phyloP scores from a whole-genome alignment of 345 rosid species.

The Citrus reticulata region DNA sequence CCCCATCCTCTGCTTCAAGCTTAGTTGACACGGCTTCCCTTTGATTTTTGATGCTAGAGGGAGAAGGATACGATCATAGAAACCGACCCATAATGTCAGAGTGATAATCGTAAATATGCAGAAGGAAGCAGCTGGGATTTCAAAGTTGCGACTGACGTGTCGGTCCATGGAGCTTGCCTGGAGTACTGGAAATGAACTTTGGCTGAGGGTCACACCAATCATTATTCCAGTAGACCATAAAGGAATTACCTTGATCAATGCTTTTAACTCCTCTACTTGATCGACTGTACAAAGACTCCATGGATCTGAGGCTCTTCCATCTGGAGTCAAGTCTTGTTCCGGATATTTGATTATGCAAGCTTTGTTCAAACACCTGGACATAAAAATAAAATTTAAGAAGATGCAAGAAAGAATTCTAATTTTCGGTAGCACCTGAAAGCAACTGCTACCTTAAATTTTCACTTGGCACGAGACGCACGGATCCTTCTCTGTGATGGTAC shows the following conservation, averaged over 20 bases:
- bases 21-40: conserved; percentile 28
- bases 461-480: conserved; percentile 28
- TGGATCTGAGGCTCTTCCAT: conserved; percentile 29
- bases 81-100: conserved; percentile 30
- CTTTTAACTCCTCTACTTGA: conserved; percentile 67
- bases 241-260: conserved; percentile 41
- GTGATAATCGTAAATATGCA: conserved; percentile 33
- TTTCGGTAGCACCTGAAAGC: not conserved
- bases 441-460: conserved; percentile 36
- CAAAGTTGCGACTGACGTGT: conserved; percentile 35
- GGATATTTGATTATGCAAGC: conserved; percentile 42
- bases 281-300: conserved; percentile 54
- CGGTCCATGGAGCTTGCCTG: conserved; percentile 38
- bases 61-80: conserved; percentile 38
- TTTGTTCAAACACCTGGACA: conserved; percentile 46
- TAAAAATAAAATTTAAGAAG: not conserved
- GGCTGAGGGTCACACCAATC: conserved; percentile 24
- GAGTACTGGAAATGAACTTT: conserved; percentile 25
- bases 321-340: conserved; percentile 26
- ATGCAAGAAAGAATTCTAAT: not conserved
- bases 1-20: conserved; percentile 51
- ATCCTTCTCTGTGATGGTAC: conserved; percentile 18
- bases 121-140: conserved; percentile 55
- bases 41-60: conserved; percentile 36
- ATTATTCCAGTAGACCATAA: conserved; percentile 58